Evolutionary conservation across 306 rosid species (phyloP), one percentile per base, ranked within the genome.

Genomic region (Benincasa hispida): DNA sequence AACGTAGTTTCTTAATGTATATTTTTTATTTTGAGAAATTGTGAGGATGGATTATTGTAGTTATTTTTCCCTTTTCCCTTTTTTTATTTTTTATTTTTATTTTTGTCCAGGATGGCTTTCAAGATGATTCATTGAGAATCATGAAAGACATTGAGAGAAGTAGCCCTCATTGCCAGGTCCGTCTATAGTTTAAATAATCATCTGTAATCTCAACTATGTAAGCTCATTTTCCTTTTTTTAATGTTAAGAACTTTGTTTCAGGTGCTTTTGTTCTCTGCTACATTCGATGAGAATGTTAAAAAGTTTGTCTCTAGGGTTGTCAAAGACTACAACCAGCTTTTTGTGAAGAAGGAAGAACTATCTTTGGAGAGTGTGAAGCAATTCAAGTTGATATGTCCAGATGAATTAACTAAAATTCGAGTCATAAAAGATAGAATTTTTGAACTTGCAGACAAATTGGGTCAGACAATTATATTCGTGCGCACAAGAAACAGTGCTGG

Each of bases 231-330:
- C 48, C 15, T 15, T 48, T 48, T 48, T 1, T 48, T 48, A 15
- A 14, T 48, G 19, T 14, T 14, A 48, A 48, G 15, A 48, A 14
- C 5, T 48, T 48, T 48, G 55, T 81, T 77, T 60, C 92, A 93
- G 97, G 93, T 90, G 80, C 91, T 89, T 78, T 79, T 92, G 81
- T 93, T 91, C 86, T 93, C 98, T 78, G 98, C 97, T 57, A 93
- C 98, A 32, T 93, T 93, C 54, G 91, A 89, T 77, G 96, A 93
- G n/a, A 82, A 24, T 2, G 98, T 93, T 66, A 93, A 83, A 85
- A 85, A 81, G 45, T 93, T 93, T 42, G 88, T 86, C 62, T 79
- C 94, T 22, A 91, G 84, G 78, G 83, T 65, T 5, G 91, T 93
- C 50, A 88, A 83, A 69, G 81, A 84, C n/a, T 84, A 89, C 75